Conservation (phyloP, 2,329 filamentous ascomycete species). For the Xylariaceae sp. region DNA sequence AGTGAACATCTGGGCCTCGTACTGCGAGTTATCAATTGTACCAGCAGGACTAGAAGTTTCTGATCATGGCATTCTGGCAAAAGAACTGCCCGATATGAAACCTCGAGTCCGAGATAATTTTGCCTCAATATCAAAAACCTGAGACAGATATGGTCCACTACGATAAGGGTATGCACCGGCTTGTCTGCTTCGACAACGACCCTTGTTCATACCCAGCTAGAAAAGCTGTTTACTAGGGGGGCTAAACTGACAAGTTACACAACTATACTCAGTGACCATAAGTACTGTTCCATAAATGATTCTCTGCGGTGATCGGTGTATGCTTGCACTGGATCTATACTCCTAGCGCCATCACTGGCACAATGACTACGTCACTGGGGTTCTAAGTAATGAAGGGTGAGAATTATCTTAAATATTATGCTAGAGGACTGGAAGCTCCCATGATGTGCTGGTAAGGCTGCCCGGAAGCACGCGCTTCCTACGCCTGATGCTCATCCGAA, state of each 20-base stretch:
- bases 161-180: conserved; percentile 19
- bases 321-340: neutral
- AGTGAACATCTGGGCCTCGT: conserved; percentile 2
- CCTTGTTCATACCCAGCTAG: conserved; percentile 13
- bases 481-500: conserved; percentile 30
- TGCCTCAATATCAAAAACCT: conserved; percentile 27
- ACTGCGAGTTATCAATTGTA: conserved; percentile 14
- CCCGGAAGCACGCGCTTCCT: conserved; percentile 31
- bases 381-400: conserved; percentile 28
- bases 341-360: conserved; percentile 1
- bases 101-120: conserved; percentile 23
- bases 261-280: conserved; percentile 17
- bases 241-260: conserved; percentile 14
- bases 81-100: conserved; percentile 26
- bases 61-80: conserved; percentile 25
- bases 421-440: conserved; percentile 24
- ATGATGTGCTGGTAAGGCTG: conserved; percentile 27
- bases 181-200: conserved; percentile 17
- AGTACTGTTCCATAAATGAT: conserved; percentile 9
- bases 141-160: conserved; percentile 23
- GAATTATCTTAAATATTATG: conserved; percentile 23
- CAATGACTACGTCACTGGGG: conserved; percentile 22
- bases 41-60: conserved; percentile 8
- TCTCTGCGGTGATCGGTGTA: conserved; percentile 7
- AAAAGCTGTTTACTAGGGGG: conserved; percentile 7